phyloP scores from a whole-genome alignment of 2,329 filamentous ascomycete species.

The Trichoderma afroharzianum region DNA sequence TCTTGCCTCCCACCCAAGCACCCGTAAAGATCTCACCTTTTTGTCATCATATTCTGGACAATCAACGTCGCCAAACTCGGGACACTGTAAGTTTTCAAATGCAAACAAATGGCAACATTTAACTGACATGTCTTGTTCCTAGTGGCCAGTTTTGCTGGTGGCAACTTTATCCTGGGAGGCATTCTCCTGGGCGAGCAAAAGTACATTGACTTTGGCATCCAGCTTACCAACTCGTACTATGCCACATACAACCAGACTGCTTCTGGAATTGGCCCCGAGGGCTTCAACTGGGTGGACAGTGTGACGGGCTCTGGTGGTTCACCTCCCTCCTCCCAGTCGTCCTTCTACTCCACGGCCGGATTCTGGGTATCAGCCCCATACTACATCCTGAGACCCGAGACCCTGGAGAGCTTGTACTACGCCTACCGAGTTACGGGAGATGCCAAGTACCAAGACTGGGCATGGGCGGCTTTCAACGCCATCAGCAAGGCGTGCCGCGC shows the following conservation, averaged over 20 bases:
- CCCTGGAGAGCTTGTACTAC: constrained; percentile 83
- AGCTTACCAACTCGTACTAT: constrained; percentile 68
- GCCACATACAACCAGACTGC: constrained; percentile 66
- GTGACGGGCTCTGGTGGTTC: constrained; percentile 39
- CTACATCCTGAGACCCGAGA: constrained; percentile 75
- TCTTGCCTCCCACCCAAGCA: constrained; percentile 64
- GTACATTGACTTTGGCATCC: constrained; percentile 71
- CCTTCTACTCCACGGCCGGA: constrained; percentile 63
- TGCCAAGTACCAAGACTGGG: constrained; percentile 74
- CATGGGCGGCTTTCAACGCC: constrained; percentile 71
- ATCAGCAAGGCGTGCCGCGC: constrained; percentile 63
- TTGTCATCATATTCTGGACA: constrained; percentile 54
- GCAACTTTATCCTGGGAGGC: constrained; percentile 80
- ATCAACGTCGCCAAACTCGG: constrained; percentile 42
- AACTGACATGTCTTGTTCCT: not conserved
- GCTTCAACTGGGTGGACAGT: constrained; percentile 59
- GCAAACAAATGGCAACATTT: not conserved
- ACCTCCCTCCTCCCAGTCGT: constrained; percentile 43
- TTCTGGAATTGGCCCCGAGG: constrained; percentile 74
- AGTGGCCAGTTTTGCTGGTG: constrained; percentile 80
- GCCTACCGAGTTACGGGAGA: constrained; percentile 78
- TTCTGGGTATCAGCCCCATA: constrained; percentile 62
- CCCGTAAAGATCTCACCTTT: constrained; percentile 69
- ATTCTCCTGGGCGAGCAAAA: constrained; percentile 61
- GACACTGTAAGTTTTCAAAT: constrained; percentile 44